Base-by-base conservation (phyloP, 1,284 basidiomycete species). In the Albatrellus sp. region DNA sequence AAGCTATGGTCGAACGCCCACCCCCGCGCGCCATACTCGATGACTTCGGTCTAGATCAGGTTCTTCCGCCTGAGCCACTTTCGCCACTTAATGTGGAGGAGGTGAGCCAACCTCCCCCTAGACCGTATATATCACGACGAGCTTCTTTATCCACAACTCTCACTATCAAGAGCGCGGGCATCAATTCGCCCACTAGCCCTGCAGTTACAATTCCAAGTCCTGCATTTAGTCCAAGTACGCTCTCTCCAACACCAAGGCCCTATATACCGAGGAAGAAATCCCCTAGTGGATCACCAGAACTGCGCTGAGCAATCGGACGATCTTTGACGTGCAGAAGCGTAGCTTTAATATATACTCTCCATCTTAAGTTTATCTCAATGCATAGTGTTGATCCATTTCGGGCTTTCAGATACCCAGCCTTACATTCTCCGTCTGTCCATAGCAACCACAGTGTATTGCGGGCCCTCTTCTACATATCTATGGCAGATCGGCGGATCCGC, bases 1-100 rank as follows among this genome's bases (percentile, higher is more conserved):
- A 79, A 56, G 75, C 74, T 2, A 72, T 75, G 66, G 74, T 77
- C 4, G 73, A 76, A 55, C 68, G 74, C 11, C 75, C 75, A 4
- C 73, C 79, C 19, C 79, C 78, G 3, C 71, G 80, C 1, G 57
- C 66, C 1, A 57, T 75, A 37, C 55, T 72, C 16, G 77, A 82
- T 42, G 77, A 77, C 33, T 79, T 72, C 52, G 73, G 53, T 5
- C 31, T 48, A 10, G 49, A 45, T 7, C 37, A 48, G 9, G 51
- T 53, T 16, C 31, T 37, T 3, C 16, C 51, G 62, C 28, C 51
- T 66, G 47, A 53, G 16, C 52, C 45, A 19, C 46, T 48, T 14
- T 38, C 45, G 19, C 58, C 55, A 1, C 54, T 52, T 13, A 51
- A 50, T 37, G 50, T 52, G 19, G 59, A 56, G 46, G 60, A 54